phyloP scores from a whole-genome alignment of 805 yeast species.

The Myxozyma lipomycoides region DNA sequence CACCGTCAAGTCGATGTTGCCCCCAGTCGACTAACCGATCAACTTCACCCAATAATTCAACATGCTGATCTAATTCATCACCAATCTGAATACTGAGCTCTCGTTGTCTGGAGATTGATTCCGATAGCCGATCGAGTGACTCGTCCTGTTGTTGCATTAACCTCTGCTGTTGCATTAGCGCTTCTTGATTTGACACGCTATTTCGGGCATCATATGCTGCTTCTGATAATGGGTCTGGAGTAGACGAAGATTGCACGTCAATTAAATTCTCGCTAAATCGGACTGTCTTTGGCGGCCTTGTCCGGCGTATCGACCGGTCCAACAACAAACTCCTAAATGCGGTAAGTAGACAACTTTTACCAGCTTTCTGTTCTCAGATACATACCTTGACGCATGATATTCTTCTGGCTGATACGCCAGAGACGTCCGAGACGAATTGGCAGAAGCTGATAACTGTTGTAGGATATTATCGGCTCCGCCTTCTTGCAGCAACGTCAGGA shows the following conservation, averaged over 20 bases:
- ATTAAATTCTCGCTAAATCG: constrained; percentile 34
- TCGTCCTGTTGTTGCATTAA: constrained; percentile 40
- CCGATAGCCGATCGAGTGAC: constrained; percentile 37
- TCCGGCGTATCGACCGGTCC: constrained; percentile 4
- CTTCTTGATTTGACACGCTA: constrained; percentile 13
- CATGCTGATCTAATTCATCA: constrained; percentile 39
- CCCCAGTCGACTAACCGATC: constrained; percentile 40
- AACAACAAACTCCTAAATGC: constrained; percentile 5
- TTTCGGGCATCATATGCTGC: constrained; percentile 25
- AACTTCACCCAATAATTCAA: constrained; percentile 39
- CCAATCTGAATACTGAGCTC: constrained; percentile 40
- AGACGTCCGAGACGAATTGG: constrained; percentile 17
- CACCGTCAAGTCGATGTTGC: constrained; percentile 36
- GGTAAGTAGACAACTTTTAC: too few species aligned
- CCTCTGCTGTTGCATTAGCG: constrained; percentile 33
- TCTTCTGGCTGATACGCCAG: constrained; percentile 3
- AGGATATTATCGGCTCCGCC: constrained; percentile 20
- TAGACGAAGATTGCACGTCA: constrained; percentile 23
- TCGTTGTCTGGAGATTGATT: constrained; percentile 40
- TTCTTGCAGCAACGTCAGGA: constrained; percentile 19
- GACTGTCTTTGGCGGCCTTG: constrained; percentile 27
- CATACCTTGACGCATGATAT: neutral
- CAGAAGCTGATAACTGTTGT: constrained; percentile 2
- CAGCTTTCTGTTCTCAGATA: neutral
- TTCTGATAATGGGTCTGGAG: constrained; percentile 21